Base-by-base conservation (phyloP, 176 grass and related monocot genomes). In the Elymus sibiricus region DNA sequence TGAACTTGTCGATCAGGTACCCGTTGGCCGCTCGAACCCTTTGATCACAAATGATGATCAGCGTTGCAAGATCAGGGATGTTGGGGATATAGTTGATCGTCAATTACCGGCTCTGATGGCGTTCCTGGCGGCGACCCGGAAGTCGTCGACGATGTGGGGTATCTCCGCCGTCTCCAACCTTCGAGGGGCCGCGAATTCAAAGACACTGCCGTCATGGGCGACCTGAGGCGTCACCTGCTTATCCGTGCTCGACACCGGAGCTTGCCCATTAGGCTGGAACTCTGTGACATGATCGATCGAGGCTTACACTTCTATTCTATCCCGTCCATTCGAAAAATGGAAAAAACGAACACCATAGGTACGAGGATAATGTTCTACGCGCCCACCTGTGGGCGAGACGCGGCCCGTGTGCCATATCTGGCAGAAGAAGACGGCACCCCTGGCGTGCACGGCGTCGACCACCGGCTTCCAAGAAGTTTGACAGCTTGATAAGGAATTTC, bases 1-100 rank as follows among this genome's bases (percentile, higher is more conserved):
- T 87, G 71, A 95, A 93, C 40, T 95, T 91, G 76, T 95, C 81
- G 2, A 95, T 66, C 19, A 93, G 65, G 61, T 85, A 89, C 29
- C 88, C 90, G 49, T 90, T 66, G 1, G 80, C 88, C 1, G 80
- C 82, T 93, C 89, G 60, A 93, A 95, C 43, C 91, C 88, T 91
- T 38, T 44, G 69, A 56, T 47, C 51, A 78, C 24, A 28, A 1
- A 72, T 24, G 9, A 24, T 21, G 49, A 55, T 24, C 17, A 55
- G 49, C 56, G 7, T 21, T 3, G 6, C 17, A 21, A 55, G 51
- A 56, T 21, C 2, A 21, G 51, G 6, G 6, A 5, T 19, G 49
- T n/a, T n/a, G n/a, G n/a, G n/a, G n/a, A n/a, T n/a, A 32, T 49
- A 14, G 46, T 51, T 17, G 47, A 51, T 51, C 5, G 2, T 53